A percentile compares a stretch with the other conserved stretches of the same genome.
Conservation (phyloP, 2,329 filamentous ascomycete genomes). For the Trichoderma sp. region DNA sequence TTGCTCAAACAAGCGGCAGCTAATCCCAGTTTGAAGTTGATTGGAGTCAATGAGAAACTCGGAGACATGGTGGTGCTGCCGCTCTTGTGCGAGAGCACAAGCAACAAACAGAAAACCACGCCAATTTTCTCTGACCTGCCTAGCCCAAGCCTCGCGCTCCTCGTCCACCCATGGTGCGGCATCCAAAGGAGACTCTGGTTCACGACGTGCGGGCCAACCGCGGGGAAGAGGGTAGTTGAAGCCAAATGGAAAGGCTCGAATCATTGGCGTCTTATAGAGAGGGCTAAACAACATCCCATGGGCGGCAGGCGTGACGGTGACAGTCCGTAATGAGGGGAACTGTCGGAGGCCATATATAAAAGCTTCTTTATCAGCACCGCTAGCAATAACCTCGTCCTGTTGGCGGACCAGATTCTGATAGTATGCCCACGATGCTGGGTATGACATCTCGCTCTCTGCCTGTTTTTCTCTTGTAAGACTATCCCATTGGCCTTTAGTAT, state of each 20-base stretch:
- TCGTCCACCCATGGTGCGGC: background rate
- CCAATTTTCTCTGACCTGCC: background rate
- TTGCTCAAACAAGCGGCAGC: background rate
- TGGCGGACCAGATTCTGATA: constrained; percentile 35
- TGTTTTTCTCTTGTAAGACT: background rate
- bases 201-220: constrained; percentile 11
- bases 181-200: background rate
- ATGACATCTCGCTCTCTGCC: background rate
- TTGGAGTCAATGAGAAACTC: constrained; percentile 11
- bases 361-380: background rate
- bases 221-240: constrained; percentile 27
- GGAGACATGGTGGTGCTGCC: background rate
- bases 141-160: background rate
- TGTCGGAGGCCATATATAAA: background rate
- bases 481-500: background rate
- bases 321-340: constrained; percentile 36
- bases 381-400: constrained; percentile 32
- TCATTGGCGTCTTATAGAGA: background rate
- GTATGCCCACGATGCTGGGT: constrained; percentile 25
- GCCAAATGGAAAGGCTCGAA: background rate
- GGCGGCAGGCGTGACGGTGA: constrained; percentile 38
- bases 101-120: background rate
- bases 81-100: background rate
- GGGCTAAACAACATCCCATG: background rate
- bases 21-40: constrained; percentile 17